Evolutionary conservation across 768 basidiomycete species (phyloP).

Genomic region (Lentinula sp.): DNA sequence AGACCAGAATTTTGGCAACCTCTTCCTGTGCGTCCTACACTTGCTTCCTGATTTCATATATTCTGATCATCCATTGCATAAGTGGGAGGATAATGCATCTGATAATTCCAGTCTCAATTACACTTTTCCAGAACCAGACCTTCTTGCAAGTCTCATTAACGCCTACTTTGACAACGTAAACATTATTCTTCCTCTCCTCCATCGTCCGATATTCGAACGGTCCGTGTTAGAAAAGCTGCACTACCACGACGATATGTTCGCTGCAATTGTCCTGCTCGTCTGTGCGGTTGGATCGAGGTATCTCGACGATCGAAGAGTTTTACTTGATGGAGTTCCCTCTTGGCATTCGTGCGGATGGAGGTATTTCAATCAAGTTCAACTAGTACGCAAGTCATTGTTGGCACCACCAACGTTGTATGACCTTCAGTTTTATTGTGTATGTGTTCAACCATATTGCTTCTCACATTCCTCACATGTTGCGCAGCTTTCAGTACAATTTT

Average conservation of each 20-base stretch:
- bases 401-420: slow-evolving; percentile 65
- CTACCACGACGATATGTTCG: slow-evolving; percentile 45
- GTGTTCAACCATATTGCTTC: slow-evolving; percentile 15
- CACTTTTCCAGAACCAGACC: slow-evolving; percentile 44
- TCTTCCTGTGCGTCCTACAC: slow-evolving; percentile 17
- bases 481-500: slow-evolving; percentile 49
- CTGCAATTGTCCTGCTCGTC: slow-evolving; percentile 55
- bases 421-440: slow-evolving; percentile 59
- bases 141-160: slow-evolving; percentile 48
- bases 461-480: not conserved
- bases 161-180: slow-evolving; percentile 61
- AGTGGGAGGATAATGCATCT: slow-evolving; percentile 31
- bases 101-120: slow-evolving; percentile 19
- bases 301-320: slow-evolving; percentile 51
- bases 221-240: slow-evolving; percentile 44
- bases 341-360: slow-evolving; percentile 54
- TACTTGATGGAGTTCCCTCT: slow-evolving; percentile 29
- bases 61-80: not conserved
- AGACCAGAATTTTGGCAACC: slow-evolving; percentile 14
- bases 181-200: slow-evolving; percentile 60
- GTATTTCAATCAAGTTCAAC: slow-evolving; percentile 65
- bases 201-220: slow-evolving; percentile 61
- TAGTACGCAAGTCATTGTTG: slow-evolving; percentile 57
- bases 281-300: slow-evolving; percentile 65
- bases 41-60: not conserved